Evolutionary conservation across 192 early-diverging fungal genomes (phyloP), one percentile per base, ranked within the genome.

Genomic region (Dispira simplex): DNA sequence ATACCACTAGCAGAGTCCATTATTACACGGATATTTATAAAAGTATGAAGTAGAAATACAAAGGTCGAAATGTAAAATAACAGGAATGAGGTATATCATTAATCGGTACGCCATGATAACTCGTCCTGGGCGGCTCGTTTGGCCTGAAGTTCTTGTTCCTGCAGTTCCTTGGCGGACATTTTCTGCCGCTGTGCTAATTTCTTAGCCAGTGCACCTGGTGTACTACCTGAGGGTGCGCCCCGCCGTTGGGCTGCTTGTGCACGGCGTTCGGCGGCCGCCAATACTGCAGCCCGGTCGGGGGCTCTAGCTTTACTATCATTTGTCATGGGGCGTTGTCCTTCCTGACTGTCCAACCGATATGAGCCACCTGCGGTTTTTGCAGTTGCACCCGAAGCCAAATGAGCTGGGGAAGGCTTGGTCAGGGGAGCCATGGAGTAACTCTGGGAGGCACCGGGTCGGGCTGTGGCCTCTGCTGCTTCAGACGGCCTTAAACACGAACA

Each of bases 151-250:
- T 62, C 59, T 45, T 62, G 43, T 21, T 62, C 59, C n/a, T 46
- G 59, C 13, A 62, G n/a, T 45, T 62, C 43, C 43, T 44, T 14
- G 59, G 59, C 26, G 1, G 23, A n/a, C 18, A 44, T 54, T 44
- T 64, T 32, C 51, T 52, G 63, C 48, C 49, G 63, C 23, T 52
- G 47, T 8, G 59, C 44, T 14, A 62, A 45, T 25, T 62, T 44
- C 25, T 62, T 14, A 43, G 59, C 59, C 28, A 62, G 8, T n/a
- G 23, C n/a, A 18, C 59, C 59, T 62, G 59, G 59, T n/a, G 20
- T 12, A 13, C 43, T 14, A 46, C 26, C 20, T 5, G 26, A 32
- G 5, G n/a, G 20, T 21, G 44, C 12, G n/a, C 59, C 59, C 16
- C 59, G 59, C 5, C 13, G n/a, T 14, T 62, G 59, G 12, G 59